Conservation (phyloP, 2,329 filamentous ascomycete genomes). For the Coccinonectria pachysandricola region DNA sequence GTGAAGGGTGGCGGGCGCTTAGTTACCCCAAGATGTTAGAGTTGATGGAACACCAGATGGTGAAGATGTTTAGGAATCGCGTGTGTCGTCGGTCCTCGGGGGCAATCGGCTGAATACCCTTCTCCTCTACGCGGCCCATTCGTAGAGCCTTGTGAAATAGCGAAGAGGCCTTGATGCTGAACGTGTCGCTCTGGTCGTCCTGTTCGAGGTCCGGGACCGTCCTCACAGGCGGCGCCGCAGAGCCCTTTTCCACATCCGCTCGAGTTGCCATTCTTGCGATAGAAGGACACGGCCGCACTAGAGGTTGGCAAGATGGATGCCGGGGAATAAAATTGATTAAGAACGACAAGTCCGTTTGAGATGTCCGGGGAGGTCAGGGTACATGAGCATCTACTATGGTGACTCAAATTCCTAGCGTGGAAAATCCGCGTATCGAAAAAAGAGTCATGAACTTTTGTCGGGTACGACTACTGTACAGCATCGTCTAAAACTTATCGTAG, state of each 20-base stretch:
- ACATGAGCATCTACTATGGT: too few species aligned
- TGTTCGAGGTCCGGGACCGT: constrained; percentile 7
- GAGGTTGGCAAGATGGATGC: too few species aligned
- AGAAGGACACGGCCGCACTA: too few species aligned
- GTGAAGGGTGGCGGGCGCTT: not conserved
- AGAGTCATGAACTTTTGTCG: too few species aligned
- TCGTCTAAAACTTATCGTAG: too few species aligned
- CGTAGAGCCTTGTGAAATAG: constrained; percentile 24
- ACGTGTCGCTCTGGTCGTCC: constrained; percentile 18
- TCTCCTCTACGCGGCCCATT: constrained; percentile 31
- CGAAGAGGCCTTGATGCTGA: constrained; percentile 17
- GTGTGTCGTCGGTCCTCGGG: constrained; percentile 30
- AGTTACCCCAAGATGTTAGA: constrained; percentile 35
- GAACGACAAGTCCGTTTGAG: too few species aligned
- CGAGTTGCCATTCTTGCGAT: constrained; percentile 2
- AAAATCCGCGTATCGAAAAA: too few species aligned
- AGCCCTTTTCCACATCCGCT: constrained; percentile 10
- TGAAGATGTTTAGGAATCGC: constrained; percentile 35
- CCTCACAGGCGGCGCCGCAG: constrained; percentile 7
- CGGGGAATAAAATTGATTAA: too few species aligned
- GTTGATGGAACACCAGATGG: constrained; percentile 39
- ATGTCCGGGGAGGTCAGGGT: too few species aligned
- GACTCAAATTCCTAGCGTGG: too few species aligned
- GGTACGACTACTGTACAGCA: too few species aligned
- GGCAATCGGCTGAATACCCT: constrained; percentile 33